A percentile compares a stretch with the other conserved stretches of the same genome.
Conservation (phyloP, 2,329 filamentous ascomycete species). For the Setomelanomma holmii region DNA sequence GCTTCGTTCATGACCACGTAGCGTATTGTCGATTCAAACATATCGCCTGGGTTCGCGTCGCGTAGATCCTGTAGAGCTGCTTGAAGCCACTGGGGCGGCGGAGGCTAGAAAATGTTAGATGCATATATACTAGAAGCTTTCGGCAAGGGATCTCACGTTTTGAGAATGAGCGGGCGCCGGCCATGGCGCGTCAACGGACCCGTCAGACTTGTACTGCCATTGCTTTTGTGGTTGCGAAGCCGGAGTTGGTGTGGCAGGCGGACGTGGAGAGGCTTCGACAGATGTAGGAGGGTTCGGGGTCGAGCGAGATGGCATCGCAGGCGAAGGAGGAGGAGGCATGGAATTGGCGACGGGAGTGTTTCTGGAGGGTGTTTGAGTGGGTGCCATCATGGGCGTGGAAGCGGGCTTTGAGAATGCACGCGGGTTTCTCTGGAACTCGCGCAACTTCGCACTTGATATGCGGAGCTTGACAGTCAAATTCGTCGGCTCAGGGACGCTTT, state of each 20-base stretch:
- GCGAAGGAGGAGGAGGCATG: slow-evolving; percentile 64
- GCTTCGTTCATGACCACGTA: slow-evolving; percentile 78
- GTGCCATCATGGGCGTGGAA: slow-evolving; percentile 55
- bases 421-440: slow-evolving; percentile 67
- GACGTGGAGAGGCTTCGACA: slow-evolving; percentile 38
- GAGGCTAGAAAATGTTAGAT: slow-evolving; percentile 65
- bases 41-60: slow-evolving; percentile 75
- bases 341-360: slow-evolving; percentile 60
- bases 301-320: slow-evolving; percentile 48
- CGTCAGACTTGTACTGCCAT: slow-evolving; percentile 52
- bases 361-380: slow-evolving; percentile 55
- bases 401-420: slow-evolving; percentile 52
- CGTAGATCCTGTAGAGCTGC: slow-evolving; percentile 75
- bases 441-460: slow-evolving; percentile 74
- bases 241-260: slow-evolving; percentile 48
- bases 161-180: slow-evolving; percentile 66
- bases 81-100: slow-evolving; percentile 85
- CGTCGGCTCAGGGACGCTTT: slow-evolving; percentile 71
- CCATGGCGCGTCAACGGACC: slow-evolving; percentile 69
- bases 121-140: neutral
- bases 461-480: slow-evolving; percentile 75
- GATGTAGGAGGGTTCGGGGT: slow-evolving; percentile 32
- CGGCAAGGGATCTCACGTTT: slow-evolving; percentile 62
- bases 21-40: slow-evolving; percentile 90
- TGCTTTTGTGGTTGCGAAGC: slow-evolving; percentile 38